Evolutionary conservation across 768 basidiomycete genomes (phyloP).

Genomic region (Dioszegia hungarica): DNA sequence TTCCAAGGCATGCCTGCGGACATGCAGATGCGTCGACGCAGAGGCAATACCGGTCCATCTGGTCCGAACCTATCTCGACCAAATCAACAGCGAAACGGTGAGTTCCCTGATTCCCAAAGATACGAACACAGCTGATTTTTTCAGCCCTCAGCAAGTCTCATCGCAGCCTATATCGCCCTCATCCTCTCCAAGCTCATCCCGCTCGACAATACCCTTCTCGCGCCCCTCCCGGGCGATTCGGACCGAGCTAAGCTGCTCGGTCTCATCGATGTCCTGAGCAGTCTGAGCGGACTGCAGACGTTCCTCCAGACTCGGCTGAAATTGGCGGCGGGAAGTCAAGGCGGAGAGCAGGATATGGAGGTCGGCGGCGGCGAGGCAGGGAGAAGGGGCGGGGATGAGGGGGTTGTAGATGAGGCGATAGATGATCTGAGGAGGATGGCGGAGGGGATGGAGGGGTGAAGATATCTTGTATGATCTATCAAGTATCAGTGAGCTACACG

Average conservation of each 20-base stretch:
- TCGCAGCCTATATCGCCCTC: constrained; percentile 4
- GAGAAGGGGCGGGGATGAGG: not conserved
- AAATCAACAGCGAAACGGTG: not conserved
- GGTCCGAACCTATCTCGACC: not conserved
- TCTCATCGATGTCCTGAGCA: not conserved
- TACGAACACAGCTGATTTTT: not conserved
- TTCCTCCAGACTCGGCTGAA: not conserved
- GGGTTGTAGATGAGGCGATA: not conserved
- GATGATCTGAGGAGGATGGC: constrained; percentile 1
- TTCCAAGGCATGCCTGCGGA: not conserved
- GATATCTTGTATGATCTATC: too few relatives aligned
- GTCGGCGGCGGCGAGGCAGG: not conserved
- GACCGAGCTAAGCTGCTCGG: not conserved
- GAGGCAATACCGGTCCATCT: not conserved
- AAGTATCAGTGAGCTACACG: too few relatives aligned
- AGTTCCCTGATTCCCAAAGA: not conserved
- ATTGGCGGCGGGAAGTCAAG: not conserved
- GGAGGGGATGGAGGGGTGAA: not conserved
- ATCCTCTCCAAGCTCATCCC: not conserved
- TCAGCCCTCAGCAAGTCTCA: constrained; percentile 1
- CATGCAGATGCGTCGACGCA: not conserved
- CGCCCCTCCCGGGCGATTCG: not conserved
- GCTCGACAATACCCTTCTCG: not conserved
- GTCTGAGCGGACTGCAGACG: not conserved
- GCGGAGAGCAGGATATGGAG: not conserved